phyloP scores from a whole-genome alignment of 768 basidiomycete genomes.

The Tulasnella sp. region DNA sequence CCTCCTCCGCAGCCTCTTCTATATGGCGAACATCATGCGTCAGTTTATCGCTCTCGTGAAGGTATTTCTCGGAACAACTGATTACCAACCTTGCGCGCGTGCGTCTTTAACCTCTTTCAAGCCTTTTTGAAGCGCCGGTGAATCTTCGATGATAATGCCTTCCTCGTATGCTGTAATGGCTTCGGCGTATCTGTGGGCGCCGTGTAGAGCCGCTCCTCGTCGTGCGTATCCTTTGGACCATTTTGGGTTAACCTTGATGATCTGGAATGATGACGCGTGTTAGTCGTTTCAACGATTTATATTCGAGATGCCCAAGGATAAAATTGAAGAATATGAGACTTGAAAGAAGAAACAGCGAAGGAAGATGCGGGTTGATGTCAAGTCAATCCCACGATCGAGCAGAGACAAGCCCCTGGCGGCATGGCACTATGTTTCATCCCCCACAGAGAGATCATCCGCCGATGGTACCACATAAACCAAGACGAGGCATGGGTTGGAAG shows the following conservation, averaged over 20 bases:
- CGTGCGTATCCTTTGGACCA: slow-evolving; percentile 90
- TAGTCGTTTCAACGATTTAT: not conserved
- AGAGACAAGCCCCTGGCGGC: not conserved
- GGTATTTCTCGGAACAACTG: not conserved
- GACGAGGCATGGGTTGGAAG: not conserved
- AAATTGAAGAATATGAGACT: not conserved
- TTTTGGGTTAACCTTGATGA: slow-evolving; percentile 56
- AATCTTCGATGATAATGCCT: slow-evolving; percentile 71
- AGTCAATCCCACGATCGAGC: not conserved
- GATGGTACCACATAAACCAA: too few species aligned
- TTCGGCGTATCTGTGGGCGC: slow-evolving; percentile 63
- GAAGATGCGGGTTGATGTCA: too few species aligned
- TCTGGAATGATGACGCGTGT: not conserved
- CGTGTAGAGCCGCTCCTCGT: slow-evolving; percentile 89
- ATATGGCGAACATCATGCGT: slow-evolving; percentile 24
- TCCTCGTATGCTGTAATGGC: slow-evolving; percentile 75
- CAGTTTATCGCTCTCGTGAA: too few species aligned
- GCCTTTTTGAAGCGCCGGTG: slow-evolving; percentile 73
- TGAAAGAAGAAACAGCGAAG: not conserved
- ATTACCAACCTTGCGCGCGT: slow-evolving; percentile 46
- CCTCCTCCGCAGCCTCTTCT: slow-evolving; percentile 31
- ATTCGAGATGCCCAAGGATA: not conserved
- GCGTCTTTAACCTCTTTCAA: slow-evolving; percentile 82
- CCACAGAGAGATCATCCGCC: too few species aligned
- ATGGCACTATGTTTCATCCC: too few species aligned